Percentiles rank a stretch among this genome's conserved stretches.
phyloP scores from a whole-genome alignment of 2,329 filamentous ascomycete species.

The Chrysoporthe cubensis region DNA sequence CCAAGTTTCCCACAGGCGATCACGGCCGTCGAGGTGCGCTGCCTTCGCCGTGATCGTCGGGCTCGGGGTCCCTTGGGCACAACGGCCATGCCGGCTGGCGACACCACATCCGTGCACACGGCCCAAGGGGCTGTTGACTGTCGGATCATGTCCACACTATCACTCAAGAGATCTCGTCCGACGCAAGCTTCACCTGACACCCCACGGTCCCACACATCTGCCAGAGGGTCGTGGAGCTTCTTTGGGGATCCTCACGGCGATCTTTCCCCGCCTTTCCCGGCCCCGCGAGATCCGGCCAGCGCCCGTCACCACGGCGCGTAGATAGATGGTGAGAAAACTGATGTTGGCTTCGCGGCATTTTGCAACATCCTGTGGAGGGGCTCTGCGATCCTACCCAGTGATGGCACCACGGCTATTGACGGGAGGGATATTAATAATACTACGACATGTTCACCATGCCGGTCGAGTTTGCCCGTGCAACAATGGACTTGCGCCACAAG shows the following conservation, averaged over 20 bases:
- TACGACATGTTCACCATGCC: not conserved
- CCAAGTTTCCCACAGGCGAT: too few relatives aligned
- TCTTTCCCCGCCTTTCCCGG: slow-evolving; percentile 1
- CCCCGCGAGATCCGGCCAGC: not conserved
- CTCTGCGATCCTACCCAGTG: not conserved
- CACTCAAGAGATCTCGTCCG: not conserved
- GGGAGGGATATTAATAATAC: not conserved
- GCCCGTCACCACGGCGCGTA: not conserved
- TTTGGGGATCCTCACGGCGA: not conserved
- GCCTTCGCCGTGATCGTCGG: not conserved
- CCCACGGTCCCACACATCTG: not conserved
- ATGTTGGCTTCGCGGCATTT: not conserved
- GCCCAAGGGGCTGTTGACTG: not conserved
- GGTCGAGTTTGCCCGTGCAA: too few relatives aligned
- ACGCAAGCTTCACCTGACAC: not conserved
- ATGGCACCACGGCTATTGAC: not conserved
- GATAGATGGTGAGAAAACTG: not conserved
- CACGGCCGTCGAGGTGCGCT: not conserved
- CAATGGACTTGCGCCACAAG: not conserved
- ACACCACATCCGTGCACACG: not conserved
- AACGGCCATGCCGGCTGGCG: not conserved
- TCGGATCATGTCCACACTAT: not conserved
- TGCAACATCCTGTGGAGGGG: not conserved
- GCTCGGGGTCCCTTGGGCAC: not conserved
- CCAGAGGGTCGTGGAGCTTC: not conserved